Evolutionary conservation across 164 flowering plant genomes (phyloP), one percentile per base, ranked within the genome.

Genomic region (Kingdonia uniflora): DNA sequence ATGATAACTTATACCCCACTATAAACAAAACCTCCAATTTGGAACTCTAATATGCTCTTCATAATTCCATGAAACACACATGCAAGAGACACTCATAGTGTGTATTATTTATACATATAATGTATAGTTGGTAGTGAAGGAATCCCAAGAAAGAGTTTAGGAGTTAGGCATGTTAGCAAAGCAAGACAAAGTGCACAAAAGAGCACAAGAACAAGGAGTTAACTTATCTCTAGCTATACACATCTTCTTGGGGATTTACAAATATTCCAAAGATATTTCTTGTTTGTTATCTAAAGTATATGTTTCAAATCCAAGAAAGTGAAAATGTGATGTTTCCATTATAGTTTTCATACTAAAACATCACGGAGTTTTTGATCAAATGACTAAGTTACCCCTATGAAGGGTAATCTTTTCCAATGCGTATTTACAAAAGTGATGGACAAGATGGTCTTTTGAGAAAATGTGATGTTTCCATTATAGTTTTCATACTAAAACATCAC

Each of bases 101-200:
- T 51, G 16, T 41, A 6, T 25, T 8, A 29, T 33, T 42, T 2
- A 17, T 20, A 12, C 14, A 16, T 21, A 43, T 26, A 13, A 13
- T 14, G 11, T 39, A 15, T 42, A 51, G 13, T 23, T 19, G 38
- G 44, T 50, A 66, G 61, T 63, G 35, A 67, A 67, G 71, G 85
- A 76, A 82, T 80, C 81, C 80, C 81, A 71, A 76, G 80, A 71
- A 77, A 61, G 79, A 61, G 69, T 71, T 12, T 45, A 48, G 29
- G 51, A 64, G 65, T 74, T 78, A 71, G 77, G 74, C 80, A 75
- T 76, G 80, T 77, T 79, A 76, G 71, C 63, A 77, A 74, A 76
- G 80, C 59, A 58, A 55, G 67, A 29, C 35, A 29, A 29, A 29
- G 35, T 29, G 35, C 4, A 3, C 47, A 43, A 16, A 16, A n/a